Conservation (phyloP, 441 rosid species). For the Corymbia citriodora region DNA sequence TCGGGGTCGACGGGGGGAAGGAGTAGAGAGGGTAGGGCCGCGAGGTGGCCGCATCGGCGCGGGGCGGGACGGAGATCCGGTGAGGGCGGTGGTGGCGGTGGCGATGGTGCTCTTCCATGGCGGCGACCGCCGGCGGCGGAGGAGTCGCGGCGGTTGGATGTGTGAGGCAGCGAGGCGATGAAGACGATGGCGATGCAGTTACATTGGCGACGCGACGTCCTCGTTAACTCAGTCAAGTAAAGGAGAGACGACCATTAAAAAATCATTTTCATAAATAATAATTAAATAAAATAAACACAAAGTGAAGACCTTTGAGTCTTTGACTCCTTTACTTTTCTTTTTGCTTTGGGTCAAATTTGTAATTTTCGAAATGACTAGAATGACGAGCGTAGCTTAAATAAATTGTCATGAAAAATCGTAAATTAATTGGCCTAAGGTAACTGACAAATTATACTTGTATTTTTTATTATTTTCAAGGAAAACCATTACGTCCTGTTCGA, state of each 20-base stretch:
- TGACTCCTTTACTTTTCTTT: neutral
- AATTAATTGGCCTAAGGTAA: neutral
- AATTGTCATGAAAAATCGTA: neutral
- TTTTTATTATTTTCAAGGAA: neutral
- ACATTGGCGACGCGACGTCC: neutral
- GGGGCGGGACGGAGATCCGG: slow-evolving; percentile 2
- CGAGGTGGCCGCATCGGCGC: slow-evolving; percentile 6
- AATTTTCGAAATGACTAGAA: neutral
- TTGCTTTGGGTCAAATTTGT: neutral
- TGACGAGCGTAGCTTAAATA: neutral
- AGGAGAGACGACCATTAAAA: neutral
- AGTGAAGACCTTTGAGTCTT: neutral
- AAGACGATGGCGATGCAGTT: neutral
- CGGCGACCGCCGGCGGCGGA: neutral
- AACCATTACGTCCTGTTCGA: fast-evolving
- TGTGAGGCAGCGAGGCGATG: neutral
- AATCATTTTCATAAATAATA: neutral
- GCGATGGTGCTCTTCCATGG: neutral
- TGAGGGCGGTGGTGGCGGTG: slow-evolving; percentile 3
- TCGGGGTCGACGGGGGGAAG: slow-evolving; percentile 48
- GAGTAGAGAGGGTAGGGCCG: slow-evolving; percentile 36
- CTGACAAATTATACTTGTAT: neutral
- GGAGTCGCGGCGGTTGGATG: neutral
- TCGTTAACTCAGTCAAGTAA: neutral
- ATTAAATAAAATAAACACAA: neutral